Percentiles rank a stretch among this genome's conserved stretches.
Evolutionary conservation across 2,329 filamentous ascomycete genomes (phyloP).

Genomic region (Aschersonia sp.): DNA sequence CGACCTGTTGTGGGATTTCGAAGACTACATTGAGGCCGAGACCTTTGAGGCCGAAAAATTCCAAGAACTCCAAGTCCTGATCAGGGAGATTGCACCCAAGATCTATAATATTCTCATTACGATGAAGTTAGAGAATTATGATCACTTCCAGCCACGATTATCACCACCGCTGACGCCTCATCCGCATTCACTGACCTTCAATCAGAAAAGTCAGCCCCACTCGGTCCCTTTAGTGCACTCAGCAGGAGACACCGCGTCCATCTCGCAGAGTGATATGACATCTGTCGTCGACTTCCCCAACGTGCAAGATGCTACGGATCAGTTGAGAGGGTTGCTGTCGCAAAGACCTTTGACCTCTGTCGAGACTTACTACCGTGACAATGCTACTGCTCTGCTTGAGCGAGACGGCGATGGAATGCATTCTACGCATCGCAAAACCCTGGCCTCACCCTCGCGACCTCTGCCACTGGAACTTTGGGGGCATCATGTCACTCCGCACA

Average conservation of each 20-base stretch:
- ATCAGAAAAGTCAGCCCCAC: slow-evolving; percentile 1
- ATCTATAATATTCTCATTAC: slow-evolving; percentile 36
- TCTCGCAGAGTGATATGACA: slow-evolving; percentile 2
- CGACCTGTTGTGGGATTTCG: slow-evolving; percentile 40
- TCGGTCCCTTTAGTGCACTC: not conserved
- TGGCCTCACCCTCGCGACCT: slow-evolving; percentile 16
- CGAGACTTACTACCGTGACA: not conserved
- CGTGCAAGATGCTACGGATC: slow-evolving; percentile 14
- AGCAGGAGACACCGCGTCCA: slow-evolving; percentile 1
- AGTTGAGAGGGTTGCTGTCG: slow-evolving; percentile 13
- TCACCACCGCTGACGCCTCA: slow-evolving; percentile 14
- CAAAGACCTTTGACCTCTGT: not conserved
- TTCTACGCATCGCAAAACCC: slow-evolving; percentile 6
- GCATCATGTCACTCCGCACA: slow-evolving; percentile 10
- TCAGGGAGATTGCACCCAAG: slow-evolving; percentile 31
- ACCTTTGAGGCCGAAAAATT: slow-evolving; percentile 37
- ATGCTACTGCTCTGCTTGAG: too few species aligned
- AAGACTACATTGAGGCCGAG: slow-evolving; percentile 35
- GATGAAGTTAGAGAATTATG: slow-evolving; percentile 32
- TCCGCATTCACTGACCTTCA: slow-evolving; percentile 3
- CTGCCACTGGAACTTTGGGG: slow-evolving; percentile 30
- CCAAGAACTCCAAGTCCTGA: slow-evolving; percentile 29
- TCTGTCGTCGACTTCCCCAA: slow-evolving; percentile 3
- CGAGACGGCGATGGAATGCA: slow-evolving; percentile 1
- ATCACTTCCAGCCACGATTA: slow-evolving; percentile 9